These are phyloP conservation scores for Ceratobasidium theobromae DNA, from an alignment of 1,284 basidiomycete genomes.

Conservation along the genomic window DNA sequence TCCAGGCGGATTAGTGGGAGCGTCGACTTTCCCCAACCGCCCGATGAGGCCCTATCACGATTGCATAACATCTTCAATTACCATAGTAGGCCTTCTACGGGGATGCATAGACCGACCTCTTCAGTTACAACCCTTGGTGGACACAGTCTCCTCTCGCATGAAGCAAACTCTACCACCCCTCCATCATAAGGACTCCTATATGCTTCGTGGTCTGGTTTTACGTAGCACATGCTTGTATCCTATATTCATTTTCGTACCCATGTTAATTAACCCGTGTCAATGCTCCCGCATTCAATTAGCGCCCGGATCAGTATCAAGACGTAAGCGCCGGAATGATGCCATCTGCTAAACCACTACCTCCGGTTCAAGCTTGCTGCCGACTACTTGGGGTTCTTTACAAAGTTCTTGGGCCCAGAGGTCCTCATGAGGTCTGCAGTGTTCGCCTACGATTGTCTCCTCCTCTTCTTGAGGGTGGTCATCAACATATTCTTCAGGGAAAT, in stretches of 20 bases:
- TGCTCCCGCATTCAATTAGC: neutral
- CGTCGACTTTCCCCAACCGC: constrained; percentile 42
- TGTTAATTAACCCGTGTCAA: constrained; percentile 19
- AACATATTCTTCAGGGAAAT: constrained; percentile 98
- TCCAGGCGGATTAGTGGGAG: constrained; percentile 38
- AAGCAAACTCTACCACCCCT: constrained; percentile 9
- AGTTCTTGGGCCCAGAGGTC: neutral
- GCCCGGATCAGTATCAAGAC: neutral
- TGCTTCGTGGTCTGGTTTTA: constrained; percentile 2
- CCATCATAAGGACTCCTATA: constrained; percentile 10
- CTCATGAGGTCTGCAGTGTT: constrained; percentile 36
- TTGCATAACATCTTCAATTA: constrained; percentile 81
- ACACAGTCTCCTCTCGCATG: constrained; percentile 7
- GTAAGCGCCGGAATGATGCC: constrained; percentile 15
- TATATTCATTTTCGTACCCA: neutral
- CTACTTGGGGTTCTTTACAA: neutral
- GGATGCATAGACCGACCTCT: constrained; percentile 10
- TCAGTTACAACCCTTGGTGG: constrained; percentile 30
- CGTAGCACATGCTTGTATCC: constrained; percentile 2
- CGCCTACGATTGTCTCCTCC: constrained; percentile 64
- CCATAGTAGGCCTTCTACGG: constrained; percentile 38
- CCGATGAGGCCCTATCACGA: constrained; percentile 64
- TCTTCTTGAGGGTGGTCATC: constrained; percentile 82
- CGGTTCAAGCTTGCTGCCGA: neutral
- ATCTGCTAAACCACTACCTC: constrained; percentile 8